Evolutionary conservation across 176 grass and related monocot species (phyloP), one percentile per base, ranked within the genome.

Genomic region (Aegilops umbellulata): DNA sequence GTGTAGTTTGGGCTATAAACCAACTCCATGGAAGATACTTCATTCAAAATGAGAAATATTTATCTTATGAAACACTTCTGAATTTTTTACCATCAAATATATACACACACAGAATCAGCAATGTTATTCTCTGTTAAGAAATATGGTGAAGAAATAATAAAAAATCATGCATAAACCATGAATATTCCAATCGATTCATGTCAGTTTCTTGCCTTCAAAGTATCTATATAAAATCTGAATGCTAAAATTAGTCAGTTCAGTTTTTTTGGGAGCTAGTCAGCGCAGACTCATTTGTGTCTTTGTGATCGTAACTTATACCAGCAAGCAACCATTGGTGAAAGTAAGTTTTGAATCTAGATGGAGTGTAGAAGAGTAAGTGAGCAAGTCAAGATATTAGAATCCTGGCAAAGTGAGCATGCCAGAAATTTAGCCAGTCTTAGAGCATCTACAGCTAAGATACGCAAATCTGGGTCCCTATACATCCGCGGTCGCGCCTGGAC

Each of bases 1-100:
- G 6, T 51, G 11, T 58, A 23, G 13, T 78, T 20, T 23, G 20
- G 31, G 31, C 76, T 78, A 60, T 36, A 78, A 77, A 58, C 51
- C 39, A 74, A 74, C 15, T 74, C 23, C 39, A 47, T 78, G 20
- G n/a, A 77, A 60, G 76, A 78, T 60, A 60, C 51, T 78, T 58
- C 12, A 78, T 61, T 61, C 17, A 25, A 78, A 38, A 7, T 14
- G 32, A 57, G 22, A 34, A 25, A 61, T 7, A 24, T 62, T 62
- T 61, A 36, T 38, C 31, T 36, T 78, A 25, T 9, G 32, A 25
- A 62, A 39, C 57, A 62, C 35, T 39, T 61, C 31, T 38, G 55
- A 71, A 78, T 78, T 61, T 36, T 1, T 36, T 60, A 38, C 53
- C 3, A 8, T 78, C 14, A 38, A 57, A 78, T 60, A 78, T 60